phyloP scores from a whole-genome alignment of 169 alveolate species.

The Plasmodium knowlesi region DNA sequence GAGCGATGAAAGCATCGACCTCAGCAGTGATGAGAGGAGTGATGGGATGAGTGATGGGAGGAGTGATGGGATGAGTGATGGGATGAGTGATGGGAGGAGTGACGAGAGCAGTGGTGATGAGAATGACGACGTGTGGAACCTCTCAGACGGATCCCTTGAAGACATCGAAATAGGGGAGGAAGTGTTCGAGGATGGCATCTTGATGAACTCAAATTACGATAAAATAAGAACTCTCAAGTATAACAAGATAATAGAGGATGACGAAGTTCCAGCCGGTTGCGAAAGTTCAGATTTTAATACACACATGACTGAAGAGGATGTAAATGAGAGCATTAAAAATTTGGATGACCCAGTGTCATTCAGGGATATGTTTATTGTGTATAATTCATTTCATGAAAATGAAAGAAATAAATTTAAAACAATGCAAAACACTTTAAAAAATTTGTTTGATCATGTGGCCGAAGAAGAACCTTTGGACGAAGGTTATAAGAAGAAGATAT shows the following conservation, averaged over 20 bases:
- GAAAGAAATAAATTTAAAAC: not conserved
- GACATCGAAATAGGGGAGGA: not conserved
- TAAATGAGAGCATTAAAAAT: not conserved
- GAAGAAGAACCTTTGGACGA: not conserved
- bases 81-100: no score
- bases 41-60: no score
- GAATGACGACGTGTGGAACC: not conserved
- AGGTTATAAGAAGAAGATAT: not conserved
- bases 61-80: not conserved
- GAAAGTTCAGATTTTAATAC: not conserved
- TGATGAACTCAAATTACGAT: not conserved
- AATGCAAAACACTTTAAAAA: conserved; percentile 2
- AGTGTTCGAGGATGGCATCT: not conserved
- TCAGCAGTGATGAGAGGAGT: not conserved
- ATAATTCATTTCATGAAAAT: not conserved
- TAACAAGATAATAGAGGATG: not conserved
- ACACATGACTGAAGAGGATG: not conserved
- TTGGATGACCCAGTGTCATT: not conserved
- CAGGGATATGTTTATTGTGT: conserved; percentile 6
- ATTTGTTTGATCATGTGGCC: not conserved
- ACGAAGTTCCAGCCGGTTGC: not conserved
- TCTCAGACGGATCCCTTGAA: not conserved
- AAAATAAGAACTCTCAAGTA: not conserved
- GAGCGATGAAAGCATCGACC: not conserved
- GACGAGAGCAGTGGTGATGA: no score